Evolutionary conservation across 2,329 filamentous ascomycete genomes (phyloP).

Genomic region (Neonectria faginata): DNA sequence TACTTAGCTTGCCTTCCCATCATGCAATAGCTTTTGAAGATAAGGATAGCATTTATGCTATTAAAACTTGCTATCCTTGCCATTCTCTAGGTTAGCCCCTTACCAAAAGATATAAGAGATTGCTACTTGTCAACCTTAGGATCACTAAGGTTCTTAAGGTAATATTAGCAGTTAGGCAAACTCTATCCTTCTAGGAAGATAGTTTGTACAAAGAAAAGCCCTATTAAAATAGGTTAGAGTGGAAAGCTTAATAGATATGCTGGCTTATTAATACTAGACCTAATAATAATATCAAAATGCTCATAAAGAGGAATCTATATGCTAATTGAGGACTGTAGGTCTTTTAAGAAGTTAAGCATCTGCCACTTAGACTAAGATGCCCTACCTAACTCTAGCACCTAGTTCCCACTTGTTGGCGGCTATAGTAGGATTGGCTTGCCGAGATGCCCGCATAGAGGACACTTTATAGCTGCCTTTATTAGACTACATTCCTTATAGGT

Average conservation of each 20-base stretch:
- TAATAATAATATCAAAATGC: background rate
- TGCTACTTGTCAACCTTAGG: slow-evolving; percentile 2
- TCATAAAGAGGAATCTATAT: background rate
- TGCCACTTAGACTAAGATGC: background rate
- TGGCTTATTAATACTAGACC: slow-evolving; percentile 8
- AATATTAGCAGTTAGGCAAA: slow-evolving; percentile 7
- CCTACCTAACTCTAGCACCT: slow-evolving; percentile 1
- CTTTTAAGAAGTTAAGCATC: slow-evolving; percentile 2
- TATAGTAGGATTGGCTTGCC: background rate
- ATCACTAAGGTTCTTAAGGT: slow-evolving; percentile 1
- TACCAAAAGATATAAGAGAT: slow-evolving; percentile 2
- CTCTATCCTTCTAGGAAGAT: too few relatives aligned
- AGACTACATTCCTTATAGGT: background rate
- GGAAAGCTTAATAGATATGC: too few relatives aligned
- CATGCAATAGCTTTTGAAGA: background rate
- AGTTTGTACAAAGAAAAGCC: too few relatives aligned
- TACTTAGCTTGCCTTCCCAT: background rate
- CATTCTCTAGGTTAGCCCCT: background rate
- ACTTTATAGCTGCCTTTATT: background rate
- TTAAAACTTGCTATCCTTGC: background rate
- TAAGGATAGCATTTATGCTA: background rate
- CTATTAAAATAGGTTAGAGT: too few relatives aligned
- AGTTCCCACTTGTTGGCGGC: background rate
- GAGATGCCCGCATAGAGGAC: background rate
- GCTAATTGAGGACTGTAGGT: background rate